Evolutionary conservation across 495 filamentous ascomycete species (phyloP), one percentile per base, ranked within the genome.

Genomic region (Thermochaetoides thermophila): DNA sequence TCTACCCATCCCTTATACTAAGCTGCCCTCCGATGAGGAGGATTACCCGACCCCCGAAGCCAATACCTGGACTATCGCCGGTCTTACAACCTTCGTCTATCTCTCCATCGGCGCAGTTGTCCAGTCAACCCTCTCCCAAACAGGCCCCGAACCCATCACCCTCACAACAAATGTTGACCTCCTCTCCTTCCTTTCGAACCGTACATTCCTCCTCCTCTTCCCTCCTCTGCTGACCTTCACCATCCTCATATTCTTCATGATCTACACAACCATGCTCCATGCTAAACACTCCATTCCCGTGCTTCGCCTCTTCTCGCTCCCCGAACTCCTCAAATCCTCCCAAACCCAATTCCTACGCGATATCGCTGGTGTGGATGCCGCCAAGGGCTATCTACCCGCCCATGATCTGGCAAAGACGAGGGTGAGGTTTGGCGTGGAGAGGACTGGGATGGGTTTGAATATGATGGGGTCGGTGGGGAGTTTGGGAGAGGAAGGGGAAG

Each of bases 21-120:
- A 38, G n/a, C 15, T 38, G 22, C n/a, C 35, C 17, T 26, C 17
- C 20, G 11, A 6, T 6, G 6, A 11, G 21, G 21, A 24, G 11
- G 11, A 14, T 9, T 5, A 13, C 10, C 24, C 15, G 7, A 9
- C 9, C 20, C 2, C 22, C 35, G 6, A 13, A 30, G 15, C 19
- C 21, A 55, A 55, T 33, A 34, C 21, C 27, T 55, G 48, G 48
- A 52, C 51, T 0, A 38, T 32, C 16, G 23, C 28, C 9, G 48
- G 40, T n/a, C 32, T 55, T 7, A 28, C 38, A 27, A 5, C 15
- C 7, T 42, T 55, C 27, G 45, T 55, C 39, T 39, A 34, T 16
- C 25, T 49, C 7, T 37, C 51, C 13, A 40, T 55, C 18, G 45
- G 43, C 27, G 51, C 51, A 6, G 37, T 52, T 15, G 39, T 42